A percentile compares a stretch with the other conserved stretches of the same genome.
Conservation (phyloP, 208 protist genomes). For the Trypanosoma brucei region DNA sequence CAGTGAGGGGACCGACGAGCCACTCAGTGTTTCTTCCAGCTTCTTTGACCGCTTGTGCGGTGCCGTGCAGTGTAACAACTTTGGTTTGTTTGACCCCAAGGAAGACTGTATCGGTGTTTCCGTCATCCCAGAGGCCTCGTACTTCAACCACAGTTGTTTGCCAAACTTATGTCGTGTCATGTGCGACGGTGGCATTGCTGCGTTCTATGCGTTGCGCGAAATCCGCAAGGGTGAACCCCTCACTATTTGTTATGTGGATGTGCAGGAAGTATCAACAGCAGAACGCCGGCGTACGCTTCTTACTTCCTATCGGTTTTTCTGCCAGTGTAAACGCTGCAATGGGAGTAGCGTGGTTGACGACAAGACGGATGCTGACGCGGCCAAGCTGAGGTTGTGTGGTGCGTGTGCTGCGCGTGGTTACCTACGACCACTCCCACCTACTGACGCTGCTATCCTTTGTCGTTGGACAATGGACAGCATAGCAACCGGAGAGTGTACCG, state of each 20-base stretch:
- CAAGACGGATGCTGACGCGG: background rate
- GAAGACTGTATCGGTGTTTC: conserved; percentile 48
- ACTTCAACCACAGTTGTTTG: conserved; percentile 76
- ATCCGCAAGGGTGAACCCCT: conserved; percentile 40
- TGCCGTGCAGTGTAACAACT: conserved; percentile 64
- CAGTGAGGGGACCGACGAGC: background rate
- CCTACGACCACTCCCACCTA: conserved; percentile 31
- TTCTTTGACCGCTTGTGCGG: conserved; percentile 54
- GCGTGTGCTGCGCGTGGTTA: conserved; percentile 46
- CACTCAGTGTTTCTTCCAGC: conserved; percentile 21
- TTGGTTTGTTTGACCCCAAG: conserved; percentile 48
- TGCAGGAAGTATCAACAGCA: conserved; percentile 49
- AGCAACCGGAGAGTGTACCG: conserved; percentile 16
- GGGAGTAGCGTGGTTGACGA: conserved; percentile 9
- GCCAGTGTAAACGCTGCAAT: conserved; percentile 52
- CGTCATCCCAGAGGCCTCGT: conserved; percentile 58
- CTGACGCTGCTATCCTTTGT: background rate
- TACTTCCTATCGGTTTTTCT: conserved; percentile 61
- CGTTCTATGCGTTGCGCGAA: conserved; percentile 62
- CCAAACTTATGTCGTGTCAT: conserved; percentile 73
- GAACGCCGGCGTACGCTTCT: conserved; percentile 54
- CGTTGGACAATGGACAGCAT: conserved; percentile 7
- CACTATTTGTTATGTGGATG: conserved; percentile 75
- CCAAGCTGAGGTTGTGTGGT: conserved; percentile 31
- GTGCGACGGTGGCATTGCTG: conserved; percentile 32